A percentile compares a stretch with the other conserved stretches of the same genome.
Evolutionary conservation across 73 alveolate genomes (phyloP).

Genomic region (Effrenium voratum): DNA sequence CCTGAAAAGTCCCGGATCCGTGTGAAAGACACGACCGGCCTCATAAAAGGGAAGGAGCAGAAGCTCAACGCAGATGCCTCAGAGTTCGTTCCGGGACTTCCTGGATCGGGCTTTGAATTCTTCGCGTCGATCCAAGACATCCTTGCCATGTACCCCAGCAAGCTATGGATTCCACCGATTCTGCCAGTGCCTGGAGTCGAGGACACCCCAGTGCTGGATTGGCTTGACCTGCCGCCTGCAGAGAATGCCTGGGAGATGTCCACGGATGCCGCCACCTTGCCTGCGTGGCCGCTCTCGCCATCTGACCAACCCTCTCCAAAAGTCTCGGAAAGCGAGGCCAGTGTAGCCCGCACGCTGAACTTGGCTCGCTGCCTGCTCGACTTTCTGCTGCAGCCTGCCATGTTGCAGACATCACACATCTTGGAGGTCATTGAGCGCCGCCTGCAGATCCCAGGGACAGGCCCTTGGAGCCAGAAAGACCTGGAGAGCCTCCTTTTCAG

Average conservation of each 20-base stretch:
- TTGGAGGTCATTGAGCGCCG: slow-evolving; percentile 18
- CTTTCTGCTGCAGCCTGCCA: slow-evolving; percentile 3
- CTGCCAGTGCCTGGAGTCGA: background rate
- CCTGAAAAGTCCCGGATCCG: background rate
- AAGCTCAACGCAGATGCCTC: background rate
- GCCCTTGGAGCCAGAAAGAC: slow-evolving; percentile 28
- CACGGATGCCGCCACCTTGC: slow-evolving; percentile 9
- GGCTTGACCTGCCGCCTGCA: too few species aligned
- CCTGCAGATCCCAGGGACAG: background rate
- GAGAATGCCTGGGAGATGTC: slow-evolving; percentile 29
- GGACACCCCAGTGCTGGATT: too few species aligned
- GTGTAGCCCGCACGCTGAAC: slow-evolving; percentile 5
- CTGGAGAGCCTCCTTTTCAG: slow-evolving; percentile 1
- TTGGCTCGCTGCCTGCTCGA: background rate
- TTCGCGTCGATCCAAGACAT: slow-evolving; percentile 26
- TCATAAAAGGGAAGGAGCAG: background rate
- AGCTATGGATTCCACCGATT: background rate
- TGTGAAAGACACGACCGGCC: background rate
- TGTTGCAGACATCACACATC: slow-evolving; percentile 30
- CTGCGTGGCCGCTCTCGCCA: background rate
- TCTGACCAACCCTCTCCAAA: slow-evolving; percentile 52
- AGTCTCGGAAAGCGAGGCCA: background rate
- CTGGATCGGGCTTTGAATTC: background rate
- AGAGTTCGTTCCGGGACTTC: slow-evolving; percentile 41
- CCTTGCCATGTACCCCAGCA: too few species aligned